A percentile compares a stretch with the other conserved stretches of the same genome.
phyloP scores from a whole-genome alignment of 73 alveolate genomes.

The Diophrys appendiculata region DNA sequence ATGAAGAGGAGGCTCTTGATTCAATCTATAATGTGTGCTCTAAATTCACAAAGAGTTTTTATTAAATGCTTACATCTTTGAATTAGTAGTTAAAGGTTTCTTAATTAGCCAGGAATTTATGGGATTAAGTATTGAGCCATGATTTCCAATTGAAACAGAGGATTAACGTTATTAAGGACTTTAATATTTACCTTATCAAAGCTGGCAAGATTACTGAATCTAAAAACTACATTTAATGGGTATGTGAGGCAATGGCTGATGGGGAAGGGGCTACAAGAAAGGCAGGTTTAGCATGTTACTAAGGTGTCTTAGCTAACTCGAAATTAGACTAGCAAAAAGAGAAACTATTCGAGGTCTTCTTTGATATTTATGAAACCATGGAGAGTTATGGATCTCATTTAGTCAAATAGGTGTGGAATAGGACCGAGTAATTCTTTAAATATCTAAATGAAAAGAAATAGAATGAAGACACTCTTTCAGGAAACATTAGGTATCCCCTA shows the following conservation, averaged over 20 bases:
- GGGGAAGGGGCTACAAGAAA: neutral
- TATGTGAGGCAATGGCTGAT: neutral
- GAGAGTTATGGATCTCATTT: slow-evolving; percentile 44
- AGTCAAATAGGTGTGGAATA: slow-evolving; percentile 42
- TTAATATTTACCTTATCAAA: too few relatives aligned
- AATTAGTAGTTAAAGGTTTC: too few relatives aligned
- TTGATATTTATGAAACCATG: slow-evolving; percentile 51
- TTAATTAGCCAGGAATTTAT: neutral
- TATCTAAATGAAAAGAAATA: neutral
- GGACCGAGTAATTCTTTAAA: slow-evolving; percentile 19
- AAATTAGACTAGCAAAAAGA: neutral
- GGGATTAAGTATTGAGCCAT: neutral
- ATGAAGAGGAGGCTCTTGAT: neutral
- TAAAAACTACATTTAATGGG: neutral
- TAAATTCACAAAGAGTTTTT: neutral
- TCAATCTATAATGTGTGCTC: too few relatives aligned
- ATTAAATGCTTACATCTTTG: too few relatives aligned
- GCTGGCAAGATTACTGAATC: neutral
- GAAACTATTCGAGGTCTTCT: slow-evolving; percentile 13
- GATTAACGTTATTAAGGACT: neutral
- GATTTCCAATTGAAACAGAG: neutral
- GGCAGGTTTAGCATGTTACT: neutral
- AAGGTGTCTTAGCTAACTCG: neutral
- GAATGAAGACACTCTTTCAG: slow-evolving; percentile 17
- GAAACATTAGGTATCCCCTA: slow-evolving; percentile 26